Evolutionary conservation across 1,284 basidiomycete species (phyloP).

Genomic region (Tilletia caries): DNA sequence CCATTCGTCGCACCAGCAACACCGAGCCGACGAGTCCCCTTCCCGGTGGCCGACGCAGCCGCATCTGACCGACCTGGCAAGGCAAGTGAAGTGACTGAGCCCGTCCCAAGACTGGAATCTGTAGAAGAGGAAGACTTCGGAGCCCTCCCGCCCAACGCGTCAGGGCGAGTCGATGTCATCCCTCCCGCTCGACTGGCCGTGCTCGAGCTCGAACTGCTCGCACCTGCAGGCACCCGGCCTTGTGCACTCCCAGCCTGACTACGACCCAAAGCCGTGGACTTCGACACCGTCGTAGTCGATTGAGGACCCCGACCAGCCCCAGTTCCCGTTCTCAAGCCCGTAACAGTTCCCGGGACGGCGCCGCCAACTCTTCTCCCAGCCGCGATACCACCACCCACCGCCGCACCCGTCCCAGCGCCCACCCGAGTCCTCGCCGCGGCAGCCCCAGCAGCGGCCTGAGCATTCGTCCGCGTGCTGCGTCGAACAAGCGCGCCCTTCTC

Average conservation of each 20-base stretch:
- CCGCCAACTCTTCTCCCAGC: neutral
- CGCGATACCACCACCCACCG: neutral
- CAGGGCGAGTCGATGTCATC: neutral
- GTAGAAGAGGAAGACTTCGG: constrained; percentile 9
- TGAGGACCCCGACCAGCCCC: neutral
- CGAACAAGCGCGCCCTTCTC: neutral
- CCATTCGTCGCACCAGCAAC: neutral
- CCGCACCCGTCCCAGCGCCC: neutral
- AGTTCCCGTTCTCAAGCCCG: neutral
- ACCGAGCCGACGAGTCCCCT: neutral
- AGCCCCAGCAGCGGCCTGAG: neutral
- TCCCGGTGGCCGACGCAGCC: neutral
- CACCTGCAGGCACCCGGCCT: neutral
- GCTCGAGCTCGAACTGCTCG: neutral
- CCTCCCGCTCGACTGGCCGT: neutral
- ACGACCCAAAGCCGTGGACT: neutral
- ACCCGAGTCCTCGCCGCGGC: neutral
- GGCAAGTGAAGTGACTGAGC: neutral
- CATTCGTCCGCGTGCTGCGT: neutral
- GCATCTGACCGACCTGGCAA: neutral
- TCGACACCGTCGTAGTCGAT: neutral
- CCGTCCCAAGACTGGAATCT: neutral
- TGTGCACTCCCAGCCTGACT: neutral
- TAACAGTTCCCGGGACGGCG: neutral
- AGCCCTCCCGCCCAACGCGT: neutral